Evolutionary conservation across 306 rosid genomes (phyloP).

Genomic region (Mucuna pruriens): DNA sequence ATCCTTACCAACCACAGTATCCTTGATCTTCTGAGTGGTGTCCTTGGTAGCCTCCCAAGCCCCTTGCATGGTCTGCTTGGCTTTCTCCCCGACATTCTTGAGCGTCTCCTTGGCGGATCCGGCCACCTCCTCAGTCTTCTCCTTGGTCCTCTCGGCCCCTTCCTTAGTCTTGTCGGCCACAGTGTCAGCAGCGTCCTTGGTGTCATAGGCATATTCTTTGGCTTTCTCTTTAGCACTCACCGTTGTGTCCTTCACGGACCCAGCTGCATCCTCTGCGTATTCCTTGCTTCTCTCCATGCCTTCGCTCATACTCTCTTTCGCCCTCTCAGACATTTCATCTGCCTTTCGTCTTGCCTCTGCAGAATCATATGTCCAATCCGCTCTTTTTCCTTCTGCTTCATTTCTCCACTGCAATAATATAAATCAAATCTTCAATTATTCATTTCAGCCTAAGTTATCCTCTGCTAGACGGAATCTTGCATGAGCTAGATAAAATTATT

Average conservation of each 20-base stretch:
- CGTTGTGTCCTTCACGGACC: too few relatives aligned
- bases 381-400: constrained; percentile 40
- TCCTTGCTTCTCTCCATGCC: constrained; percentile 34
- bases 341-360: constrained; percentile 21
- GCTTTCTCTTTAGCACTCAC: constrained; percentile 29
- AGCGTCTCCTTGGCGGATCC: constrained; percentile 33
- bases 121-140: constrained; percentile 45
- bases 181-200: constrained; percentile 22
- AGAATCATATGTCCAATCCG: constrained; percentile 31
- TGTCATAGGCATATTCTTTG: constrained; percentile 15
- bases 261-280: too few relatives aligned
- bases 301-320: constrained; percentile 43
- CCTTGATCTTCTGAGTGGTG: constrained; percentile 63
- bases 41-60: constrained; percentile 47
- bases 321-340: constrained; percentile 39
- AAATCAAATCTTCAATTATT: not conserved
- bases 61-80: constrained; percentile 47
- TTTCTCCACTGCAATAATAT: constrained; percentile 47
- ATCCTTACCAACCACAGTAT: constrained; percentile 57
- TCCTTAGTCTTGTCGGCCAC: constrained; percentile 41
- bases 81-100: constrained; percentile 50
- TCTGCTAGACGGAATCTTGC: too few relatives aligned
- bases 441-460: too few relatives aligned
- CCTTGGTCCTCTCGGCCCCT: constrained; percentile 32
- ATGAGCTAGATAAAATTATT: too few relatives aligned